phyloP scores from a whole-genome alignment of 1,139 yeast genomes.

The Blastobotrys petasosporus region DNA sequence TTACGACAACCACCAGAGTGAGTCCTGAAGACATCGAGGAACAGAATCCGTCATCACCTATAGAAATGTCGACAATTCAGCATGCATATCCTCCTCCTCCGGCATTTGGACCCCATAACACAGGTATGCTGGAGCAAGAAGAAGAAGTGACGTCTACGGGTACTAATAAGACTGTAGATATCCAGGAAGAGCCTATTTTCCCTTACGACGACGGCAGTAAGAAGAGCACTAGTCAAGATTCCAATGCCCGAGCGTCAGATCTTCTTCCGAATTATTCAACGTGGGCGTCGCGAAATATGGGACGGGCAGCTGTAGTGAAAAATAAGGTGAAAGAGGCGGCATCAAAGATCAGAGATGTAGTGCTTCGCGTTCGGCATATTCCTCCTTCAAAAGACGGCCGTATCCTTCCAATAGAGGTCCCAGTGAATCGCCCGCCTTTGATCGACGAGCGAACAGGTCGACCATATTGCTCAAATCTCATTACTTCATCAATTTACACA shows the following conservation, averaged over 20 bases:
- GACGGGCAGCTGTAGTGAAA: slow-evolving; percentile 14
- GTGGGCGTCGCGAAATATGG: slow-evolving; percentile 29
- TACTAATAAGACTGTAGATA: slow-evolving; percentile 16
- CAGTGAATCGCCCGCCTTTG: slow-evolving; percentile 27
- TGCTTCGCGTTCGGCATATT: slow-evolving; percentile 42
- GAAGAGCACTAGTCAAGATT: slow-evolving; percentile 14
- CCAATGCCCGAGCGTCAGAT: slow-evolving; percentile 17
- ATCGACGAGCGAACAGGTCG: slow-evolving; percentile 64
- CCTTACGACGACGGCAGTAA: slow-evolving; percentile 12
- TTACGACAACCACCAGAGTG: background rate
- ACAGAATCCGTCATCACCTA: slow-evolving; percentile 5
- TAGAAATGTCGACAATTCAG: slow-evolving; percentile 3
- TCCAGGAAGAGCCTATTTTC: slow-evolving; percentile 19
- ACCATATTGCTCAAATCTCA: slow-evolving; percentile 60
- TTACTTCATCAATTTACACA: slow-evolving; percentile 86
- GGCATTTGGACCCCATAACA: slow-evolving; percentile 19
- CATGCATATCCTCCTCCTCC: slow-evolving; percentile 2
- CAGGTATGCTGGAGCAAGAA: slow-evolving; percentile 13
- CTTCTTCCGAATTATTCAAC: slow-evolving; percentile 25
- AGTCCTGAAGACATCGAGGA: background rate
- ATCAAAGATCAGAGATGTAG: slow-evolving; percentile 21
- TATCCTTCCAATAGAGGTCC: slow-evolving; percentile 52
- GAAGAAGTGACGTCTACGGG: background rate
- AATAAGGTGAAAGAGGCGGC: slow-evolving; percentile 9
- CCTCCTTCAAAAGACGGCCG: slow-evolving; percentile 67